Evolutionary conservation across 1,284 basidiomycete genomes (phyloP).

Genomic region (Tilletiaria anomala): DNA sequence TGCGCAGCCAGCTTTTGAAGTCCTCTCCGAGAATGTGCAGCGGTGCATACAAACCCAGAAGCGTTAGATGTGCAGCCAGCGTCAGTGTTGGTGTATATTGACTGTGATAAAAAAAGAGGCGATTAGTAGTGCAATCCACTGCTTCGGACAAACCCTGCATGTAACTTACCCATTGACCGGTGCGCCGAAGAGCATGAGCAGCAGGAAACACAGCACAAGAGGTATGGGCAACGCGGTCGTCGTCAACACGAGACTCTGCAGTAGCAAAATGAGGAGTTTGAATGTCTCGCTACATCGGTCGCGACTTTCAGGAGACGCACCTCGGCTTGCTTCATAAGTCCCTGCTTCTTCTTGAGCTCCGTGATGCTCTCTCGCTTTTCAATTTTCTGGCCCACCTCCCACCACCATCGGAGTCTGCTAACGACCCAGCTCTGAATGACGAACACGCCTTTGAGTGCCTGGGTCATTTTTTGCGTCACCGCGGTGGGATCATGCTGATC

Average conservation of each 20-base stretch:
- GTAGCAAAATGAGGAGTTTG: too few species aligned
- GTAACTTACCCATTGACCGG: neutral
- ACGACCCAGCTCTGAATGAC: neutral
- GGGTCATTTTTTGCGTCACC: neutral
- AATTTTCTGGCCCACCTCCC: neutral
- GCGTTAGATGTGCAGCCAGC: neutral
- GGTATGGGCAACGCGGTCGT: neutral
- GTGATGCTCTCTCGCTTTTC: neutral
- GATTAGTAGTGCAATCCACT: too few species aligned
- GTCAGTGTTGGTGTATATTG: neutral
- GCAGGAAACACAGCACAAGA: neutral
- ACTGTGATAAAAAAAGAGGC: too few species aligned
- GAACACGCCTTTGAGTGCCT: neutral
- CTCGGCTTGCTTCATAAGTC: neutral
- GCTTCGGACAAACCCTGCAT: too few species aligned
- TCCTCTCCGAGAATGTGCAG: neutral
- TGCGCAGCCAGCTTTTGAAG: neutral
- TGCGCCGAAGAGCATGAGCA: neutral
- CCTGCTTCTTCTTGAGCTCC: neutral
- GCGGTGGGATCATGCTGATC: neutral
- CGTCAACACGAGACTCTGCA: neutral
- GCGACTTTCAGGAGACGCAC: too few species aligned
- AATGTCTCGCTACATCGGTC: too few species aligned
- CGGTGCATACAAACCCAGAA: neutral
- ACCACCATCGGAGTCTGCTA: neutral